These are phyloP conservation scores for Trichoderma sp. DNA, from an alignment of 2,329 filamentous ascomycete genomes.

Conservation along the genomic window DNA sequence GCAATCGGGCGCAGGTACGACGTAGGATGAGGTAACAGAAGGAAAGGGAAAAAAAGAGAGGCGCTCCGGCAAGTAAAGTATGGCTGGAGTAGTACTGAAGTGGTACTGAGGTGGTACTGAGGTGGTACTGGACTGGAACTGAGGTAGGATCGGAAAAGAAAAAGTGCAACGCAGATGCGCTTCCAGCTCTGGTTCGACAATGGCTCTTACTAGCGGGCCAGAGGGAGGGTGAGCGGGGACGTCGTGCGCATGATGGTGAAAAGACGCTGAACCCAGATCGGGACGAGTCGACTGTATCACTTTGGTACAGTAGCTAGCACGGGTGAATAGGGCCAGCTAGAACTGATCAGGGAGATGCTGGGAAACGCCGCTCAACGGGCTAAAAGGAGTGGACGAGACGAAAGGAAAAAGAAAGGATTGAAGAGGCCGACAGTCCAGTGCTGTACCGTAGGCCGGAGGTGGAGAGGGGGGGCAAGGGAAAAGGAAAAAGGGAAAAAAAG, in stretches of 20 bases:
- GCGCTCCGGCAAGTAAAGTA: slow-evolving; percentile 12
- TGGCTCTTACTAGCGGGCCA: background rate
- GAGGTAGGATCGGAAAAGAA: slow-evolving; percentile 9
- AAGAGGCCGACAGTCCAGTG: background rate
- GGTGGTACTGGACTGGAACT: background rate
- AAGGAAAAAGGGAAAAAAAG: background rate
- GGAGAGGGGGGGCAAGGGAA: background rate
- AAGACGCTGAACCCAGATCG: background rate
- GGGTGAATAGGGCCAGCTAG: background rate
- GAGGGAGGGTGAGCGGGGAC: slow-evolving; percentile 6
- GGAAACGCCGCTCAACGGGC: slow-evolving; percentile 9
- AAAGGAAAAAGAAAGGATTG: background rate
- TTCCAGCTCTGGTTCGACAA: slow-evolving; percentile 4
- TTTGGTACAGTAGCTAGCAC: background rate
- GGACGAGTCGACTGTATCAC: background rate
- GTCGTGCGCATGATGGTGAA: slow-evolving; percentile 11
- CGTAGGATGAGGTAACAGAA: background rate
- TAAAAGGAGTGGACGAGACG: background rate
- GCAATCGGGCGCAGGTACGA: background rate
- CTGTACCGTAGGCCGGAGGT: background rate
- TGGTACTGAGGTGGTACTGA: no score
- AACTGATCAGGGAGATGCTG: background rate
- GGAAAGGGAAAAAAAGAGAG: background rate
- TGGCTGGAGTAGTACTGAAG: background rate
- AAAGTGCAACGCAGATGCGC: slow-evolving; percentile 6